A percentile compares a stretch with the other conserved stretches of the same genome.
phyloP scores from a whole-genome alignment of 495 filamentous ascomycete genomes.

The Lineolata rhizophorae region DNA sequence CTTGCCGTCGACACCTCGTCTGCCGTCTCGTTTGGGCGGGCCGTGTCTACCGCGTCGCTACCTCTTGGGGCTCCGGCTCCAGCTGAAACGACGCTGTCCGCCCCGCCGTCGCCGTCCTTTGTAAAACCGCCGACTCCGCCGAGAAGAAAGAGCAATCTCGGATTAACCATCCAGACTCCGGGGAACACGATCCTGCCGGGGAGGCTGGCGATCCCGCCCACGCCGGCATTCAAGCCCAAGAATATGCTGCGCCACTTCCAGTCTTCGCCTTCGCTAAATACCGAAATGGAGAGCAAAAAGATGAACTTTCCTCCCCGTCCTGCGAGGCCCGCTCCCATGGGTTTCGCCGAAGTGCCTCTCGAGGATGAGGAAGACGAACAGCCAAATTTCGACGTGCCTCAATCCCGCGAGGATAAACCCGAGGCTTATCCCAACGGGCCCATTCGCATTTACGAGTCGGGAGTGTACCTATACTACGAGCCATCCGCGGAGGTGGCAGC shows the following conservation, averaged over 20 bases:
- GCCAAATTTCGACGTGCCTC: slow-evolving; percentile 44
- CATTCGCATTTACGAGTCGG: slow-evolving; percentile 76
- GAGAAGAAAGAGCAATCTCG: slow-evolving; percentile 54
- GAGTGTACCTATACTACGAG: slow-evolving; percentile 82
- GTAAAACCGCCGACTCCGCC: slow-evolving; percentile 51
- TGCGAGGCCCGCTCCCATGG: slow-evolving; percentile 9
- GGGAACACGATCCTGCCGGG: slow-evolving; percentile 11
- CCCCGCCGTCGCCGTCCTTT: slow-evolving; percentile 63
- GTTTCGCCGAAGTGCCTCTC: slow-evolving; percentile 14
- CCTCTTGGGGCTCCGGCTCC: slow-evolving; percentile 18
- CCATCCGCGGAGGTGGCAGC: slow-evolving; percentile 68
- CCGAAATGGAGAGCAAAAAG: slow-evolving; percentile 39
- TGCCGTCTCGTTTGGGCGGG: slow-evolving; percentile 24
- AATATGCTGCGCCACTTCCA: slow-evolving; percentile 37
- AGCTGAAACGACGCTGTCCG: slow-evolving; percentile 32
- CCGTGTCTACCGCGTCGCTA: slow-evolving; percentile 25
- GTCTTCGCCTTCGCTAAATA: slow-evolving; percentile 39
- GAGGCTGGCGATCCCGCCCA: slow-evolving; percentile 18
- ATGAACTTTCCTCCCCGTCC: slow-evolving; percentile 36
- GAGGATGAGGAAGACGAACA: slow-evolving; percentile 41
- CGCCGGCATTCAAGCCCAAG: slow-evolving; percentile 16
- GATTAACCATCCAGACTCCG: slow-evolving; percentile 46
- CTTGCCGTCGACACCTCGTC: slow-evolving; percentile 63
- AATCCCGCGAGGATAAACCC: slow-evolving; percentile 60
- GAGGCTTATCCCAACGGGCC: slow-evolving; percentile 87